Conservation (phyloP, 2,329 filamentous ascomycete species). For the Laburnicola sp. region DNA sequence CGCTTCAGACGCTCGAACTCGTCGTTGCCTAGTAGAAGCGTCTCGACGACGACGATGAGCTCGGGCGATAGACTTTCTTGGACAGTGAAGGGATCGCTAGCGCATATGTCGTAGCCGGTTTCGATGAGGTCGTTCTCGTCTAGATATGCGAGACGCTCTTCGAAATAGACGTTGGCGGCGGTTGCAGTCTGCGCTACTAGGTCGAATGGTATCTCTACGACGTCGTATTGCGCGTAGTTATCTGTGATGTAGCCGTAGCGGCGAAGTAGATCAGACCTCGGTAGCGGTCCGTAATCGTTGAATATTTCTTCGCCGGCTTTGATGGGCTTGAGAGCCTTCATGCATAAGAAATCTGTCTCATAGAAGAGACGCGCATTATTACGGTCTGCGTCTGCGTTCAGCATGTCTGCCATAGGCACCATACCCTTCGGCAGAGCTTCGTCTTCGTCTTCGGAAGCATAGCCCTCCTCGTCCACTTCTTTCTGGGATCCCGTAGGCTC, state of each 20-base stretch:
- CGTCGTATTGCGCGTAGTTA: constrained; percentile 77
- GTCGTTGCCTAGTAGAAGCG: constrained; percentile 46
- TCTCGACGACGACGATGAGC: constrained; percentile 49
- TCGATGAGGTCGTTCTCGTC: constrained; percentile 68
- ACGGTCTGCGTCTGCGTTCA: constrained; percentile 80
- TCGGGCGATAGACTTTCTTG: constrained; percentile 48
- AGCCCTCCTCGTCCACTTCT: constrained; percentile 61
- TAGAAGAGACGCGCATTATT: constrained; percentile 74
- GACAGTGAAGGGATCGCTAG: constrained; percentile 37
- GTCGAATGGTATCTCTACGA: constrained; percentile 73
- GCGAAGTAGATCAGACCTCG: constrained; percentile 78
- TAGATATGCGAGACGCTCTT: constrained; percentile 55
- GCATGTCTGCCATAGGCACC: constrained; percentile 86
- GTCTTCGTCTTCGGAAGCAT: constrained; percentile 52
- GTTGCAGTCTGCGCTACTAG: constrained; percentile 49
- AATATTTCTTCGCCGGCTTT: constrained; percentile 73
- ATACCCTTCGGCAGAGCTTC: constrained; percentile 70
- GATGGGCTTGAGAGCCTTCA: constrained; percentile 71
- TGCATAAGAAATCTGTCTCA: constrained; percentile 64
- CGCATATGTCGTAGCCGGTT: constrained; percentile 66
- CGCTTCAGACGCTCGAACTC: constrained; percentile 49
- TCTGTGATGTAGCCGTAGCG: constrained; percentile 86
- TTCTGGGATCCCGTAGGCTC: constrained; percentile 53
- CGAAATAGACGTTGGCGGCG: constrained; percentile 16
- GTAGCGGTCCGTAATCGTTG: constrained; percentile 86